Conservation (phyloP, 2,329 filamentous ascomycete genomes). For the Zarea fungicola region DNA sequence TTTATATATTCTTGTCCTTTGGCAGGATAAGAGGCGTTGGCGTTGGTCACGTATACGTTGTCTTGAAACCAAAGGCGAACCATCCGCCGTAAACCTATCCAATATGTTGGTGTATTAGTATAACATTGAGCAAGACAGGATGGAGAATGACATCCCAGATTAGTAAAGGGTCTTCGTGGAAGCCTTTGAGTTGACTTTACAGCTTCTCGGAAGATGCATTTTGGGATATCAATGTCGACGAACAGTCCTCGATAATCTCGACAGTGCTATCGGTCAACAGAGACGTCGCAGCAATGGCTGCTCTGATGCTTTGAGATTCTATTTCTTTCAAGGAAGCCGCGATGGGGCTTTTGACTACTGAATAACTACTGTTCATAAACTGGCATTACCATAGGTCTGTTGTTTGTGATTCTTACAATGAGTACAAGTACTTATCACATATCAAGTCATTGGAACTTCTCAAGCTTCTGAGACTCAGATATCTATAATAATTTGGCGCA, state of each 20-base stretch:
- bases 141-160: conserved; percentile 11
- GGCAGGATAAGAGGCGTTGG: conserved; percentile 24
- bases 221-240: conserved; percentile 24
- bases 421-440: no score
- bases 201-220: conserved; percentile 24
- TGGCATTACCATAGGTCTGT: no score
- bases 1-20: not conserved
- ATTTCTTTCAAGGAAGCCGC: no score
- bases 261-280: not conserved
- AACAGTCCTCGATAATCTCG: not conserved
- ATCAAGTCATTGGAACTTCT: no score
- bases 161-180: conserved; percentile 20
- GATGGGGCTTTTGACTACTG: no score
- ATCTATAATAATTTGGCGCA: no score
- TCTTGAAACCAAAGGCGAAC: conserved; percentile 27
- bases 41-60: conserved; percentile 17
- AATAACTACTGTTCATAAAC: no score
- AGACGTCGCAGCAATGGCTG: not conserved
- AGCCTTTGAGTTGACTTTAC: conserved; percentile 15
- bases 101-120: conserved; percentile 21
- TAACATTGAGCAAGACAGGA: not conserved
- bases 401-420: no score
- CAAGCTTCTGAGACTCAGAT: no score
- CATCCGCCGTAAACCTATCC: conserved; percentile 26
- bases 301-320: conserved; percentile 2